These are phyloP conservation scores for Didymella keratinophila DNA, from an alignment of 2,329 filamentous ascomycete species.

Conservation along the genomic window DNA sequence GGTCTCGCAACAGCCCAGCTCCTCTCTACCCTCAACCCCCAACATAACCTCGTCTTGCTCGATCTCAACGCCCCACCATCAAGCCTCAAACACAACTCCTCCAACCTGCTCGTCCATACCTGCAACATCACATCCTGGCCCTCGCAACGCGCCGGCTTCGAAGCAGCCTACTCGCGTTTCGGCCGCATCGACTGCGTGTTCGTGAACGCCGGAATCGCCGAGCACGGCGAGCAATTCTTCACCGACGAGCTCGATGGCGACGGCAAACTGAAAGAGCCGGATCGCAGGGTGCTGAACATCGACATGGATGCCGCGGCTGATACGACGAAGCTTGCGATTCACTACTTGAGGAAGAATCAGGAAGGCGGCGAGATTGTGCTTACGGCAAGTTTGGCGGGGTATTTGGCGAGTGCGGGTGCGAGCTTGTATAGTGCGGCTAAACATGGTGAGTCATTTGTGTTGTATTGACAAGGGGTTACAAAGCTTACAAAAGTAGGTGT, in stretches of 20 bases:
- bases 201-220: constrained; percentile 60
- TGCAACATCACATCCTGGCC: constrained; percentile 58
- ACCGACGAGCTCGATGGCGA: constrained; percentile 52
- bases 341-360: constrained; percentile 54
- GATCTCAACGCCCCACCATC: constrained; percentile 50
- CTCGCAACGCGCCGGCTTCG: constrained; percentile 56
- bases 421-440: constrained; percentile 60
- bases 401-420: constrained; percentile 58
- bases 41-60: constrained; percentile 54
- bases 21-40: constrained; percentile 48
- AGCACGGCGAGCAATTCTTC: constrained; percentile 60
- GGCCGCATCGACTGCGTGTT: constrained; percentile 57
- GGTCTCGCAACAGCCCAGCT: constrained; percentile 53
- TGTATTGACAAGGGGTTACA: background rate
- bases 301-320: constrained; percentile 58
- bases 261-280: constrained; percentile 57
- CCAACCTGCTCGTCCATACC: constrained; percentile 47
- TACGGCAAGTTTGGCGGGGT: constrained; percentile 60
- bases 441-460: constrained; percentile 48
- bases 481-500: constrained; percentile 41
- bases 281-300: constrained; percentile 55
- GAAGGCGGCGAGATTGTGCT: constrained; percentile 56
- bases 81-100: constrained; percentile 38
- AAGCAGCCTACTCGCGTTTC: constrained; percentile 52
- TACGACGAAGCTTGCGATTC: constrained; percentile 58